Evolutionary conservation across 2,329 filamentous ascomycete species (phyloP).

Genomic region (Hypoxylon sp.): DNA sequence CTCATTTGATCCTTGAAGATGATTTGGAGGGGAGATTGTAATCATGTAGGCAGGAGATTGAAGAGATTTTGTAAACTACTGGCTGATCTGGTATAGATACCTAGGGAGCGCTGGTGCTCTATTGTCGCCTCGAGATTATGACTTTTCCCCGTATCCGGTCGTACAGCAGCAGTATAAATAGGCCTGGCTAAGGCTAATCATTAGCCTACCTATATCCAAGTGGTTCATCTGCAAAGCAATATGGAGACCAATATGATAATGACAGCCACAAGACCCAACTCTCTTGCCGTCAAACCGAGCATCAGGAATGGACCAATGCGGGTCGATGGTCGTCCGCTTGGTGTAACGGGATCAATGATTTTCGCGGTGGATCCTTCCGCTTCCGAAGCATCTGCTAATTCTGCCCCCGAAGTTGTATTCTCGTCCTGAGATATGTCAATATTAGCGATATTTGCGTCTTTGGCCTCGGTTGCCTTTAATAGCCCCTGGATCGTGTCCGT

Average conservation of each 20-base stretch:
- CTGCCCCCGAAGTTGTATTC: neutral
- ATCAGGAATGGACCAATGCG: too few species aligned
- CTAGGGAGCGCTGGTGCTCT: too few species aligned
- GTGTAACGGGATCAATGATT: neutral
- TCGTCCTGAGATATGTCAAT: neutral
- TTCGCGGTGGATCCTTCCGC: neutral
- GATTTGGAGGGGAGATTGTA: neutral
- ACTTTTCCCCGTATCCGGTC: neutral
- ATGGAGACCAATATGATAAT: neutral
- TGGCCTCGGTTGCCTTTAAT: neutral
- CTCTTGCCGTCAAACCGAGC: conserved; percentile 4
- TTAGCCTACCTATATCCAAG: too few species aligned
- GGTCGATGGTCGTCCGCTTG: neutral
- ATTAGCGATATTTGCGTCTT: neutral
- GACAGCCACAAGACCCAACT: neutral
- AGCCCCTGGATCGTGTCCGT: neutral
- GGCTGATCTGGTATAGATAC: too few species aligned
- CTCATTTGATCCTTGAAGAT: conserved; percentile 40
- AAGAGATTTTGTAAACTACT: too few species aligned
- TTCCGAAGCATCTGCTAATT: neutral
- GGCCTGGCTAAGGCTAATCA: too few species aligned
- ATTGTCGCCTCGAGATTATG: too few species aligned
- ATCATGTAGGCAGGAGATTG: neutral
- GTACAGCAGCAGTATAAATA: neutral
- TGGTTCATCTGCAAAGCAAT: neutral